Percentiles rank a stretch among this genome's conserved stretches.
Evolutionary conservation across 495 filamentous ascomycete species (phyloP).

Genomic region (Penicillium chermesinum): DNA sequence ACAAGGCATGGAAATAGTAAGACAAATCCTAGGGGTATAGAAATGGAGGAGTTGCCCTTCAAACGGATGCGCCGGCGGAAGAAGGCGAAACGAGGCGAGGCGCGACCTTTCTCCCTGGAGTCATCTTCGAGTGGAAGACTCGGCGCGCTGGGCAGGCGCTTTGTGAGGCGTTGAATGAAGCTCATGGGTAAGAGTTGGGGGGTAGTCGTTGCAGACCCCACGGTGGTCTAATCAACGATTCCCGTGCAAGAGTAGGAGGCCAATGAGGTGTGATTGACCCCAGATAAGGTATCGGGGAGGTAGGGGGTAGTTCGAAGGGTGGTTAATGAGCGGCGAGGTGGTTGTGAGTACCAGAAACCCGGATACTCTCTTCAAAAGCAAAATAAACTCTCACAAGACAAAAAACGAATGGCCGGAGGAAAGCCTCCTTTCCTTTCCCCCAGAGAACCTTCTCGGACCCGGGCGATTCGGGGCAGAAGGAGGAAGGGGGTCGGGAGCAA

Average conservation of each 20-base stretch:
- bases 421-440: conserved; percentile 42
- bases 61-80: conserved; percentile 84
- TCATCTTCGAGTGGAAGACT: conserved; percentile 57
- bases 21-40: conserved; percentile 88
- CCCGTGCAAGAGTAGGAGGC: conserved; percentile 20
- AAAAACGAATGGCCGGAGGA: conserved; percentile 49
- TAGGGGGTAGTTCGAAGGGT: neutral
- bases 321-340: neutral
- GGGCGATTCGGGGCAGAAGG: conserved; percentile 12
- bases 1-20: conserved; percentile 90
- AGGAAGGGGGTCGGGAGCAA: conserved; percentile 25
- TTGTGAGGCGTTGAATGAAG: conserved; percentile 57
- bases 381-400: conserved; percentile 16
- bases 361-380: neutral
- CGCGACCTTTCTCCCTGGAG: conserved; percentile 48
- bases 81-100: conserved; percentile 66
- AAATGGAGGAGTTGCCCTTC: conserved; percentile 90
- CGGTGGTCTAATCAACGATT: conserved; percentile 18
- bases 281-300: conserved; percentile 6
- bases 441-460: conserved; percentile 33
- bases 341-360: conserved; percentile 4
- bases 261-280: conserved; percentile 10
- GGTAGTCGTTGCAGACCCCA: conserved; percentile 23
- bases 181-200: conserved; percentile 47
- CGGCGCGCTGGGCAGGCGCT: conserved; percentile 58